A percentile compares a stretch with the other conserved stretches of the same genome.
phyloP scores from a whole-genome alignment of 1,284 basidiomycete species.

The Irpex lacteus region DNA sequence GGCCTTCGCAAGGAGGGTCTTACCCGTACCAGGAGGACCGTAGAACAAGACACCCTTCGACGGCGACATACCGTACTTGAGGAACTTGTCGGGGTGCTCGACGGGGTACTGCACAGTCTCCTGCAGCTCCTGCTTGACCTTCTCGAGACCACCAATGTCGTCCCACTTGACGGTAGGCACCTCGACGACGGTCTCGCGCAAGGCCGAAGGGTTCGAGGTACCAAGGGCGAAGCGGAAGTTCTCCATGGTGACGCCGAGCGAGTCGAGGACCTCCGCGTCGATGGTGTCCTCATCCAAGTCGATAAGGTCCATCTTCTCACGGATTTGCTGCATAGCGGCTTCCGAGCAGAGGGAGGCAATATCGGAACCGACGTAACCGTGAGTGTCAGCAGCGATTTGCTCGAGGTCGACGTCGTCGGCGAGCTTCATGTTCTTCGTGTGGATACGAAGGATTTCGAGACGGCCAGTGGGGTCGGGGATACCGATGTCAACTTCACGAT shows the following conservation, averaged over 20 bases:
- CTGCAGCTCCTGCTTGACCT: conserved; percentile 99
- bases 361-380: conserved; percentile 99
- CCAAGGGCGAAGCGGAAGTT: conserved; percentile 98
- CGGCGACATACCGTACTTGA: conserved; percentile 99
- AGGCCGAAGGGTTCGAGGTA: conserved; percentile 93
- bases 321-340: conserved; percentile 98
- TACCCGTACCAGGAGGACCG: conserved; percentile 96
- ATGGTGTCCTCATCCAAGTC: conserved; percentile 94
- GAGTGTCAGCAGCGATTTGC: conserved; percentile 98
- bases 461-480: conserved; percentile 99
- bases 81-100: conserved; percentile 99
- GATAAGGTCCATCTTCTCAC: conserved; percentile 97
- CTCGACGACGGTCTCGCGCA: conserved; percentile 96
- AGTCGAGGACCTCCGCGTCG: conserved; percentile 95
- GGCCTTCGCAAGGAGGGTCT: conserved; percentile 93
- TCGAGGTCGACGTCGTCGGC: conserved; percentile 98
- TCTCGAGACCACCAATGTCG: conserved; percentile 98
- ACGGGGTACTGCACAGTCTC: conserved; percentile 99
- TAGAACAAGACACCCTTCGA: conserved; percentile 99
- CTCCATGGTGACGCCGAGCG: conserved; percentile 95
- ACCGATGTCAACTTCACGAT: conserved; percentile 98
- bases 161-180: conserved; percentile 97
- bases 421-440: conserved; percentile 99
- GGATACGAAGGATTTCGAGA: conserved; percentile 96
- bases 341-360: conserved; percentile 95